These are phyloP conservation scores for Tolypocladium endophyticum DNA, from an alignment of 2,329 filamentous ascomycete genomes.

Conservation along the genomic window DNA sequence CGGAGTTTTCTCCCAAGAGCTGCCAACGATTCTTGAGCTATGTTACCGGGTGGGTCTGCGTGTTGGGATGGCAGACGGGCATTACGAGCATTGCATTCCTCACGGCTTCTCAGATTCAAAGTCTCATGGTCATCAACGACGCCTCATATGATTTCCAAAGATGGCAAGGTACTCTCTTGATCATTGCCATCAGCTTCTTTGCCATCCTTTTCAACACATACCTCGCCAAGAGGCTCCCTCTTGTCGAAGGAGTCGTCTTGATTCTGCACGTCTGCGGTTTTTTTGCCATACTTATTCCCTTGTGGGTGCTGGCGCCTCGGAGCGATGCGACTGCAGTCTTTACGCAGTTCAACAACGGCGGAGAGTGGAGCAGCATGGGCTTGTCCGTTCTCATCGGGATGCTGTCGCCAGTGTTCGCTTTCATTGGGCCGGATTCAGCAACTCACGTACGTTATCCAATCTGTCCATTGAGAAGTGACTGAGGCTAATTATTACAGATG, in stretches of 20 bases:
- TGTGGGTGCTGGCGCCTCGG: background rate
- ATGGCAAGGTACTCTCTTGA: background rate
- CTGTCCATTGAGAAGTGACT: no score
- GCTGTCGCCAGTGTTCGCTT: background rate
- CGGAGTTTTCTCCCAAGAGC: background rate
- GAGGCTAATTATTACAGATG: background rate
- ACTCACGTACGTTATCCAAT: no score
- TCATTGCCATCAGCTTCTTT: background rate
- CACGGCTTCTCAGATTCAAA: background rate
- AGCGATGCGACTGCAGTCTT: background rate
- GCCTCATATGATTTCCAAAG: background rate
- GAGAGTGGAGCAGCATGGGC: background rate
- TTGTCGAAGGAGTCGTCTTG: background rate
- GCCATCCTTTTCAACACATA: background rate
- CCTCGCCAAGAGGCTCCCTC: background rate
- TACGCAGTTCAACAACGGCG: background rate
- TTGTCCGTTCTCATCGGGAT: background rate
- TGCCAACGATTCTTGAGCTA: background rate
- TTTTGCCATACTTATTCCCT: background rate
- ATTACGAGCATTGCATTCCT: background rate
- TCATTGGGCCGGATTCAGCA: no score
- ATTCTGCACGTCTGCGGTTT: background rate
- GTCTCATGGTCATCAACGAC: background rate
- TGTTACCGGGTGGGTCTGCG: background rate
- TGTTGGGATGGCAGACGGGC: background rate